phyloP scores from a whole-genome alignment of 2,329 filamentous ascomycete species.

The Aspergillus pseudoviridinutans region DNA sequence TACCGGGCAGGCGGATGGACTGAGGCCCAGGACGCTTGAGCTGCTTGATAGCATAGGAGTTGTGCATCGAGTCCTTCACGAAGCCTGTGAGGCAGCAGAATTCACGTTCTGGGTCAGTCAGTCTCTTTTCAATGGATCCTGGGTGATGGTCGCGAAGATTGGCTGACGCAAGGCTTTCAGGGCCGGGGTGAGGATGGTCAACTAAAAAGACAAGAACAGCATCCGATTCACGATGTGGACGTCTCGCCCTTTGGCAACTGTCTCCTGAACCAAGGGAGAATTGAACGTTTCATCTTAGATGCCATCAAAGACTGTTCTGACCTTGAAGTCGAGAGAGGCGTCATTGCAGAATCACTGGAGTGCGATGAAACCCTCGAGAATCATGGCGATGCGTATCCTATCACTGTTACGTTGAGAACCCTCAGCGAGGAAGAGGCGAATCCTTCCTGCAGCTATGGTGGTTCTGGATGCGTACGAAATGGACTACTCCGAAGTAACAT shows the following conservation, averaged over 20 bases:
- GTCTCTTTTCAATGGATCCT: not conserved
- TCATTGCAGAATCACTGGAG: constrained; percentile 53
- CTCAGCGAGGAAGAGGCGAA: constrained; percentile 57
- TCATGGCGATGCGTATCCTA: constrained; percentile 52
- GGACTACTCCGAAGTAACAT: constrained; percentile 61
- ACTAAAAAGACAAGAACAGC: constrained; percentile 57
- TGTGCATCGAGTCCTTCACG: constrained; percentile 59
- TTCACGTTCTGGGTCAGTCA: constrained; percentile 46
- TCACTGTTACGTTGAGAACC: constrained; percentile 57
- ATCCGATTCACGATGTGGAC: constrained; percentile 57
- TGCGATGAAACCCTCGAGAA: constrained; percentile 52
- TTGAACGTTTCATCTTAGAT: constrained; percentile 65
- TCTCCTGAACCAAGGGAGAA: constrained; percentile 66
- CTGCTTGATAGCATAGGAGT: constrained; percentile 69
- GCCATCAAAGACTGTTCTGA: constrained; percentile 53
- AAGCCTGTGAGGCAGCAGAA: constrained; percentile 66
- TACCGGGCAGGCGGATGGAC: constrained; percentile 20
- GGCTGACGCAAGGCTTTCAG: not conserved
- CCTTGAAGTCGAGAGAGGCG: constrained; percentile 56
- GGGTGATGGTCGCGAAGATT: too few species aligned
- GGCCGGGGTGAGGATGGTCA: constrained; percentile 48
- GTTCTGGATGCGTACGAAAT: constrained; percentile 36
- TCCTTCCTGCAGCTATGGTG: constrained; percentile 22
- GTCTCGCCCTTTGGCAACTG: constrained; percentile 57
- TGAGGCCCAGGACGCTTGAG: constrained; percentile 17